phyloP scores from a whole-genome alignment of 257 asterid species.

The Forsythia suspensa region DNA sequence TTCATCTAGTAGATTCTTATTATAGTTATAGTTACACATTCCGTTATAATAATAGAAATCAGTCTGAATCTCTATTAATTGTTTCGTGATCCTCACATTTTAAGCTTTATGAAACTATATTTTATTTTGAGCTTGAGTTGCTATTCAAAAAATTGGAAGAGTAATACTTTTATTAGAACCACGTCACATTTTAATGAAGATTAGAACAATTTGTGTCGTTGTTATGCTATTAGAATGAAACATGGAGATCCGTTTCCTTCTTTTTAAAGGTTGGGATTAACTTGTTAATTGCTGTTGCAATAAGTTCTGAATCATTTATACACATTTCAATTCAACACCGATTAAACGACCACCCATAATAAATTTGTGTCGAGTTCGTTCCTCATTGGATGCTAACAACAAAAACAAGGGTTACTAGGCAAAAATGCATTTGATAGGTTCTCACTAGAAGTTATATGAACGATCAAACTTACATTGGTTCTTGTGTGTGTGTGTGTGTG shows the following conservation, averaged over 20 bases:
- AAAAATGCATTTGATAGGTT: background rate
- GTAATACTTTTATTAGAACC: background rate
- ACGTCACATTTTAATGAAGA: background rate
- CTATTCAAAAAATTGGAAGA: background rate
- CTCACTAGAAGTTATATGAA: background rate
- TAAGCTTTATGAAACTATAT: background rate
- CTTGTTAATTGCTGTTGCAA: too few relatives aligned
- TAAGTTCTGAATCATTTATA: background rate
- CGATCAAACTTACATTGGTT: background rate
- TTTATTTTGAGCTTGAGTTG: background rate
- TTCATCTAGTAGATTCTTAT: slow-evolving; percentile 12
- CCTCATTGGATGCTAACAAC: background rate
- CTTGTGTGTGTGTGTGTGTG: background rate
- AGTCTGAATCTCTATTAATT: background rate
- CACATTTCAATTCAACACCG: background rate
- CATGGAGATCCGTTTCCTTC: too few relatives aligned
- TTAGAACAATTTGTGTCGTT: background rate
- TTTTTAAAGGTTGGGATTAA: background rate
- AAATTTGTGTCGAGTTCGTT: background rate
- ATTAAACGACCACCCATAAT: background rate
- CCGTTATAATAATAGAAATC: too few relatives aligned
- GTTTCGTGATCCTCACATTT: background rate
- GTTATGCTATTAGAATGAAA: background rate
- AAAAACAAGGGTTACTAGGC: background rate
- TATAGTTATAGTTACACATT: too few relatives aligned